Conservation (phyloP, 2,329 filamentous ascomycete species). For the Neonectria coccinea region DNA sequence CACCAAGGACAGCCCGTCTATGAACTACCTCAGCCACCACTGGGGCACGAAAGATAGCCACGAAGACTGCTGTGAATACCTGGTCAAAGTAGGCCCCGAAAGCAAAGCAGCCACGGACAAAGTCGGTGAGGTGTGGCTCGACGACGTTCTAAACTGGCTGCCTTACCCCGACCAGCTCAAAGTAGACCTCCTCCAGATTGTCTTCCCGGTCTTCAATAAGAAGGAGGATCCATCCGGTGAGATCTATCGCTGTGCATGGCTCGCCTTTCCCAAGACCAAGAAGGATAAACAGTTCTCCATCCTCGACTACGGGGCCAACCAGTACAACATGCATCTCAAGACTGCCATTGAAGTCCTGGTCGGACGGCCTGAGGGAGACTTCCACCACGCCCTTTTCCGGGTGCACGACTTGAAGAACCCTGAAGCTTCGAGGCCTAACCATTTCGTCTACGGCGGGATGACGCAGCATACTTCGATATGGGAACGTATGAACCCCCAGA, state of each 20-base stretch:
- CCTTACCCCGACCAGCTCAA: conserved; percentile 35
- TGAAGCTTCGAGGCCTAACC: background rate
- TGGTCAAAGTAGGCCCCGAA: conserved; percentile 30
- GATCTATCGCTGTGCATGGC: conserved; percentile 35
- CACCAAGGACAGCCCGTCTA: background rate
- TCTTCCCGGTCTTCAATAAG: conserved; percentile 16
- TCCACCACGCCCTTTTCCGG: conserved; percentile 36
- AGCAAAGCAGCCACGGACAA: background rate
- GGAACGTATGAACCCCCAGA: conserved; percentile 37
- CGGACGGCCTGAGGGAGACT: conserved; percentile 17
- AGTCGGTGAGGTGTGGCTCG: background rate
- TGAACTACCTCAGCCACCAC: conserved; percentile 23
- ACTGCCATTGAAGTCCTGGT: conserved; percentile 45
- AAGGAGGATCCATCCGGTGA: conserved; percentile 15
- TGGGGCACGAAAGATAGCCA: conserved; percentile 9
- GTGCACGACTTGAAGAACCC: conserved; percentile 30
- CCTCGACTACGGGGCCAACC: conserved; percentile 40
- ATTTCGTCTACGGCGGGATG: conserved; percentile 35
- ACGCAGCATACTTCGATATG: conserved; percentile 25
- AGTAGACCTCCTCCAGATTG: conserved; percentile 36
- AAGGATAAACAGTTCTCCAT: conserved; percentile 13
- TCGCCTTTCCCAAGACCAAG: conserved; percentile 37
- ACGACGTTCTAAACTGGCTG: conserved; percentile 31
- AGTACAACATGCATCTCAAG: conserved; percentile 43
- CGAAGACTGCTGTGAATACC: conserved; percentile 37